Evolutionary conservation across 225 moss, liverwort and hornwort species (phyloP).

Genomic region (Lunularia cruciata): DNA sequence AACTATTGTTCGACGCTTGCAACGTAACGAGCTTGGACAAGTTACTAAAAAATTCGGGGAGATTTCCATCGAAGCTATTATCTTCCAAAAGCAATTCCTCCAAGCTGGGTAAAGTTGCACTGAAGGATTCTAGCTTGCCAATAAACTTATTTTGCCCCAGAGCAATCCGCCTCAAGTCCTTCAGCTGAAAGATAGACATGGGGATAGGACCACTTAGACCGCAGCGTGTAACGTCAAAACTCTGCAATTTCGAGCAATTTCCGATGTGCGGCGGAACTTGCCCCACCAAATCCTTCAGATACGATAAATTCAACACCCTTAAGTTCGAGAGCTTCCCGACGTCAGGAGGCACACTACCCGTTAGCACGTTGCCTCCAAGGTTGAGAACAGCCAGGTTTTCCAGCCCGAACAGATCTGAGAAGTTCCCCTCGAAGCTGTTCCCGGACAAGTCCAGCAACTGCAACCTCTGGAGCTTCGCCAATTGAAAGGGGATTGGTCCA

Average conservation of each 20-base stretch:
- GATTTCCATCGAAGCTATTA: constrained; percentile 13
- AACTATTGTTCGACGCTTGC: constrained; percentile 6
- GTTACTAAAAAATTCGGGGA: constrained; percentile 25
- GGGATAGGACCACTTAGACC: constrained; percentile 28
- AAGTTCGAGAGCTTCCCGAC: constrained; percentile 23
- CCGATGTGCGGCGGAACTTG: constrained; percentile 26
- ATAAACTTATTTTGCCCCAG: constrained; percentile 12
- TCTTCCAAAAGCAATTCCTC: background rate
- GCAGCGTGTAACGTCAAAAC: constrained; percentile 11
- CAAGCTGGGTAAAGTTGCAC: constrained; percentile 5
- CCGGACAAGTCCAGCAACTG: constrained; percentile 23
- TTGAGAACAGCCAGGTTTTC: constrained; percentile 23
- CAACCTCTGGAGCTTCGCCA: constrained; percentile 10
- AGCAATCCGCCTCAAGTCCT: constrained; percentile 6
- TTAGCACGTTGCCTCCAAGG: constrained; percentile 23
- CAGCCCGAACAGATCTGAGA: constrained; percentile 24
- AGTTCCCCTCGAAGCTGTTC: constrained; percentile 24
- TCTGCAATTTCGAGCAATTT: constrained; percentile 25
- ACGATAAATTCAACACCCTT: constrained; percentile 19
- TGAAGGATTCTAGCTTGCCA: constrained; percentile 16
- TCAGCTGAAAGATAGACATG: constrained; percentile 24
- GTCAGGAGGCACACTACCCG: constrained; percentile 12
- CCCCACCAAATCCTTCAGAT: constrained; percentile 5
- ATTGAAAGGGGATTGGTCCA: constrained; percentile 32
- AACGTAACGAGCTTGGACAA: constrained; percentile 17